Conservation (phyloP, 345 rosid genomes). For the Ceriops decandra region DNA sequence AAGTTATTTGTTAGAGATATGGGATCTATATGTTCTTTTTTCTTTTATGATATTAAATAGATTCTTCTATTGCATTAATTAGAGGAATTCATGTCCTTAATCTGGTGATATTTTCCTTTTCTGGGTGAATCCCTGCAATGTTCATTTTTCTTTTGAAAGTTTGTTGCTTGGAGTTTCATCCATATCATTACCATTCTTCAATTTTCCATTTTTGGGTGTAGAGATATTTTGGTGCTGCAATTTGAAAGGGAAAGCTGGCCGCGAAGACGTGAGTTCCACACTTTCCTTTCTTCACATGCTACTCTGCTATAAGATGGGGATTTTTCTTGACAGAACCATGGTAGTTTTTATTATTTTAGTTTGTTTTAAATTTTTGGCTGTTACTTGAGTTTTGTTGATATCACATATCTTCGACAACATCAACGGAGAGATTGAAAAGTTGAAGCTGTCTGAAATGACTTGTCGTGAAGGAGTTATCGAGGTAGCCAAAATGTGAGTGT, state of each 20-base stretch:
- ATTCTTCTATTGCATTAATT: background rate
- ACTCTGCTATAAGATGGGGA: no score
- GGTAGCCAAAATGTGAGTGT: conserved; percentile 86
- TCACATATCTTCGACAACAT: background rate
- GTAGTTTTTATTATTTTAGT: background rate
- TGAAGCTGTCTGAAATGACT: conserved; percentile 92
- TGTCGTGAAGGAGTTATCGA: conserved; percentile 92
- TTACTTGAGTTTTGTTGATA: background rate
- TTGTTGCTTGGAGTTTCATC: background rate
- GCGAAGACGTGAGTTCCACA: conserved; percentile 81
- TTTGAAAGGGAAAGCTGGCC: conserved; percentile 97
- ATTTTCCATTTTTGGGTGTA: conserved; percentile 19
- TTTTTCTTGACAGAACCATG: no score
- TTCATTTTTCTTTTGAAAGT: background rate
- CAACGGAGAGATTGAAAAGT: conserved; percentile 89
- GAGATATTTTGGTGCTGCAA: conserved; percentile 96
- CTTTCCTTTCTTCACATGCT: background rate
- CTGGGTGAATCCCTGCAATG: background rate
- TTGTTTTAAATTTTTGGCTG: background rate
- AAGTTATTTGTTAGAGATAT: conserved; percentile 31
- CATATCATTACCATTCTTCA: background rate
- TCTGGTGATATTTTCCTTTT: background rate
- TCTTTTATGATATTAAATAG: background rate
- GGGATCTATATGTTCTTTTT: background rate
- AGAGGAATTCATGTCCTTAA: background rate